phyloP scores from a whole-genome alignment of 768 basidiomycete species.

The Suillus hirtellus region DNA sequence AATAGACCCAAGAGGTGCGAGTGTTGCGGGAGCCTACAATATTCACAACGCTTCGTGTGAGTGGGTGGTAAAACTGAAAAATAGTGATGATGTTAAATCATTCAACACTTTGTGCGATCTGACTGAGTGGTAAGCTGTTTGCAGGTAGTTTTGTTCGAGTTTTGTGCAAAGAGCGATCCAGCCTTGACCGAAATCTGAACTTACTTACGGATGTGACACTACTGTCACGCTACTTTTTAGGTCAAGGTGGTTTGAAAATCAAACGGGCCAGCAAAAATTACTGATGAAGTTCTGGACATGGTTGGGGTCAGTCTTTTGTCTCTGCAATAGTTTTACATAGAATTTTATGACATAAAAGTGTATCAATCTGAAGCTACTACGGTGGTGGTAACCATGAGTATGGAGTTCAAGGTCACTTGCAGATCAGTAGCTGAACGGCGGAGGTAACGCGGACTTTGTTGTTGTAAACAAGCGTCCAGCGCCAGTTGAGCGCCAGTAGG shows the following conservation, averaged over 20 bases:
- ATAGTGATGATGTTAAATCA: neutral
- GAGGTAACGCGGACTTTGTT: neutral
- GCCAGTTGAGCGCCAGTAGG: neutral
- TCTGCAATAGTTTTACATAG: neutral
- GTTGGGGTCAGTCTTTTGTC: neutral
- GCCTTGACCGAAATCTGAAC: conserved; percentile 30
- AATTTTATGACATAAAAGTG: neutral
- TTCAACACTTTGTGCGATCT: neutral
- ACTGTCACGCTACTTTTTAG: conserved; percentile 29
- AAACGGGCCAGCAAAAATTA: neutral
- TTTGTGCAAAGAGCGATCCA: conserved; percentile 29
- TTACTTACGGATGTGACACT: conserved; percentile 40
- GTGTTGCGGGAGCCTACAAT: conserved; percentile 1
- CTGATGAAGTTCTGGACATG: neutral
- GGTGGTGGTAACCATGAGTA: neutral
- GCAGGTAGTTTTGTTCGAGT: conserved; percentile 22
- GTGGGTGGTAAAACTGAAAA: neutral
- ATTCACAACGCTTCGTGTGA: neutral
- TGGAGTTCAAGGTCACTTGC: neutral
- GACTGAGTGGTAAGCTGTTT: neutral
- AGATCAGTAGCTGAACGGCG: neutral
- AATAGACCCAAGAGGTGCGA: conserved; percentile 13
- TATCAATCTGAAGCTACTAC: neutral
- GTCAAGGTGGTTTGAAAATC: conserved; percentile 12
- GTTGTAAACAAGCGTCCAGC: neutral